Evolutionary conservation across 345 rosid species (phyloP), one percentile per base, ranked within the genome.

Genomic region (Tarenaya hassleriana): DNA sequence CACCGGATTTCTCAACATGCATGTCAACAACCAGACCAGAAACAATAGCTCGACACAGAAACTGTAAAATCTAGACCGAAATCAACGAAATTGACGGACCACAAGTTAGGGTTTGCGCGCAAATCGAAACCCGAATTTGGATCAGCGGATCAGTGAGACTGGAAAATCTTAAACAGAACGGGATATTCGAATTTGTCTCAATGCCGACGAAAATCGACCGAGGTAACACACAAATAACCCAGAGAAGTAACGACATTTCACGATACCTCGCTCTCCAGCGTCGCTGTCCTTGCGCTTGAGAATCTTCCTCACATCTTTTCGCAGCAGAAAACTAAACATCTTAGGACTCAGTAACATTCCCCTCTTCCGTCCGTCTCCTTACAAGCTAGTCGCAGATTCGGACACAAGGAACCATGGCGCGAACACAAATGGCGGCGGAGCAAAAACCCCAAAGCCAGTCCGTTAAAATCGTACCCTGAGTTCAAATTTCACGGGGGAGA

Each of bases 211-310:
- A 37, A 37, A 13, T 10, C 41, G 15, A 37, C 41, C 3, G 8
- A 37, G 15, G 8, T 10, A 37, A 37, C 41, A 37, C n/a, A 10
- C 11, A 31, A 61, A 35, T 4, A 11, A 16, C 44, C 44, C 9
- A 19, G 11, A 18, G 13, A 8, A 10, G 8, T 8, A 7, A 12
- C 4, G 13, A n/a, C n/a, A n/a, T n/a, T n/a, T n/a, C n/a, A n/a
- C n/a, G n/a, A n/a, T 49, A 84, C 90, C 94, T 75, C 50, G 61
- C 76, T 82, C 78, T 19, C 94, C 96, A 56, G 86, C 96, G 72
- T 88, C 94, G 65, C 94, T 84, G 59, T 80, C 96, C 73, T 88
- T 88, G 58, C 94, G 88, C 74, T 88, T 82, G 52, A 84, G 81
- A 41, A 88, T 77, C 82, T 82, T 88, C 76, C 77, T 78, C 33